Evolutionary conservation across 768 basidiomycete species (phyloP).

Genomic region (Mycena rosella): DNA sequence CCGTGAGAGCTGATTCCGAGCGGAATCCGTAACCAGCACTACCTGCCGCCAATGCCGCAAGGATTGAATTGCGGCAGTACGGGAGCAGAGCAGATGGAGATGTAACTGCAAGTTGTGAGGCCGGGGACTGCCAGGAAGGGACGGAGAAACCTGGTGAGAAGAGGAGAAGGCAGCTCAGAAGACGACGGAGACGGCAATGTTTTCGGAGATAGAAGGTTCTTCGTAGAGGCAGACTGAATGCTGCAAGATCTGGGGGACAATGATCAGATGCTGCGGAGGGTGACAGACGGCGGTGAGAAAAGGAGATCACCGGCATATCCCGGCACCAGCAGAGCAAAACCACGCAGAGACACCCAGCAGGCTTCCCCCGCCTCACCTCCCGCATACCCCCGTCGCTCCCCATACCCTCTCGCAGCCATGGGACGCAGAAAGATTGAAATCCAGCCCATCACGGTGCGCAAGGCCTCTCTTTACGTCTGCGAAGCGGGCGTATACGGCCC

Average conservation of each 20-base stretch:
- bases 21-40: neutral
- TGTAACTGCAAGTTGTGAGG: too few relatives aligned
- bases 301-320: constrained; percentile 27
- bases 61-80: constrained; percentile 13
- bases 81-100: neutral
- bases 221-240: neutral
- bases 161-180: neutral
- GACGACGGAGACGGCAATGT: neutral
- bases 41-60: neutral
- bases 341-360: neutral
- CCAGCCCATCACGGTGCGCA: constrained; percentile 79
- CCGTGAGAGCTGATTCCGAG: constrained; percentile 15
- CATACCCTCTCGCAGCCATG: constrained; percentile 51
- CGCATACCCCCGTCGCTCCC: neutral
- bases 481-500: constrained; percentile 23
- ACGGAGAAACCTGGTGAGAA: neutral
- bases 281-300: constrained; percentile 1
- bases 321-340: constrained; percentile 32
- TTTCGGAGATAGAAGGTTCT: constrained; percentile 5
- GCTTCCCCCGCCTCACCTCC: constrained; percentile 19
- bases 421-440: constrained; percentile 88
- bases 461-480: constrained; percentile 33
- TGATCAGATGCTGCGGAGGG: constrained; percentile 28
- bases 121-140: neutral
- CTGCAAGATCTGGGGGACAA: neutral